phyloP scores from a whole-genome alignment of 768 basidiomycete species.

The Lentinula edodes region DNA sequence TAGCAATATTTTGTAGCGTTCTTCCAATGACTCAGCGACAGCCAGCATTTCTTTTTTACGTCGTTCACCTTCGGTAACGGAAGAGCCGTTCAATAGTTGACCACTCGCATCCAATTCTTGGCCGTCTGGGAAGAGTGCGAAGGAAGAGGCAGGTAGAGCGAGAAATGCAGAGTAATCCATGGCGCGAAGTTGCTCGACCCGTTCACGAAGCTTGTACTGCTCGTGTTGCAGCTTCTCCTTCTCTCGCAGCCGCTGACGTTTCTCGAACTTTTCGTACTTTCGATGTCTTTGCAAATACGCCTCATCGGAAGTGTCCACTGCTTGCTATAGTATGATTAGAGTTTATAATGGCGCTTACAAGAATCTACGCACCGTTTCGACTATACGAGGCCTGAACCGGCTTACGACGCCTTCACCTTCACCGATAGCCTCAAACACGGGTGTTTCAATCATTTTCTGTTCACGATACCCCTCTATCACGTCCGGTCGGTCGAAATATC shows the following conservation, averaged over 20 bases:
- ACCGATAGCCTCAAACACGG: constrained; percentile 49
- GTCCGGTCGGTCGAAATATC: constrained; percentile 75
- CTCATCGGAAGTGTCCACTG: constrained; percentile 71
- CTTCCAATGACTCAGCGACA: constrained; percentile 58
- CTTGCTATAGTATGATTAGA: constrained; percentile 11
- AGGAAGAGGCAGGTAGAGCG: constrained; percentile 50
- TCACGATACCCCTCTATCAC: constrained; percentile 66
- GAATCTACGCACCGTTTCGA: constrained; percentile 58
- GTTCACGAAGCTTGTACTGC: constrained; percentile 86
- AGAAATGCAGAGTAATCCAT: constrained; percentile 75
- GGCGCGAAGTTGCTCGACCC: constrained; percentile 74
- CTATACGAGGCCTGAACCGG: constrained; percentile 63
- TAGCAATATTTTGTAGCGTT: constrained; percentile 69
- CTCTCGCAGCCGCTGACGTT: constrained; percentile 78
- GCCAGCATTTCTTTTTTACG: constrained; percentile 71
- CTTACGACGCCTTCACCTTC: constrained; percentile 46
- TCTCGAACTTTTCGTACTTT: constrained; percentile 84
- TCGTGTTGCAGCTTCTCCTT: constrained; percentile 91
- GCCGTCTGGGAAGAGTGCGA: constrained; percentile 32
- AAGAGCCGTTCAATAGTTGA: constrained; percentile 30
- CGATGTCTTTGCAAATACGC: constrained; percentile 79
- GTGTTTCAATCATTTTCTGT: constrained; percentile 73
- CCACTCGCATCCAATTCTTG: constrained; percentile 22
- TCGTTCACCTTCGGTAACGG: constrained; percentile 62
- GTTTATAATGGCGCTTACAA: background rate